Conservation (phyloP, 768 basidiomycete genomes). For the Tylopilus balloui region DNA sequence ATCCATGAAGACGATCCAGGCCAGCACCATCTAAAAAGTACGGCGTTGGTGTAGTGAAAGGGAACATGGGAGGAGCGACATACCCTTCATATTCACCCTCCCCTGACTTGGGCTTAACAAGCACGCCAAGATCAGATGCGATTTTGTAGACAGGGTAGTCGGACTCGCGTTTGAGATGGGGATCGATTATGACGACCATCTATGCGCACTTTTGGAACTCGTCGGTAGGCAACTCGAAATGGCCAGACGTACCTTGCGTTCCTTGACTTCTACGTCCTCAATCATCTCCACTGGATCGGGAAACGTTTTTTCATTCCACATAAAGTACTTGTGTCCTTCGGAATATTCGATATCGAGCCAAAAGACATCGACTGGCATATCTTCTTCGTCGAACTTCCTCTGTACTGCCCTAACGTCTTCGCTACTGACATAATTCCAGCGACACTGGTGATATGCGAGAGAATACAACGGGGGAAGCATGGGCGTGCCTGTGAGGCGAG, state of each 20-base stretch:
- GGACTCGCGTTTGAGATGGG: slow-evolving; percentile 83
- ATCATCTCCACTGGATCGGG: slow-evolving; percentile 94
- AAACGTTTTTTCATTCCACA: slow-evolving; percentile 92
- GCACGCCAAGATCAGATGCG: slow-evolving; percentile 74
- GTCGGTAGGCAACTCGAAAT: not conserved
- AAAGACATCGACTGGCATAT: slow-evolving; percentile 93
- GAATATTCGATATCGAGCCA: slow-evolving; percentile 98
- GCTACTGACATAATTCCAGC: slow-evolving; percentile 96
- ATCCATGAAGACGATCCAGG: slow-evolving; percentile 94
- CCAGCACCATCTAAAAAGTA: slow-evolving; percentile 79
- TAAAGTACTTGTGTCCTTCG: slow-evolving; percentile 92
- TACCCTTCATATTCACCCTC: slow-evolving; percentile 83
- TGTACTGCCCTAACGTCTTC: slow-evolving; percentile 85
- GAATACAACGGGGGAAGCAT: slow-evolving; percentile 90
- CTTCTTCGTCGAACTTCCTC: slow-evolving; percentile 84
- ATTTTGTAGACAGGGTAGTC: slow-evolving; percentile 81
- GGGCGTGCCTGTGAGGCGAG: slow-evolving; percentile 77
- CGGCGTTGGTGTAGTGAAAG: not conserved
- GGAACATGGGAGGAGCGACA: not conserved
- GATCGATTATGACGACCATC: slow-evolving; percentile 99
- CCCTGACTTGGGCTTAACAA: slow-evolving; percentile 79
- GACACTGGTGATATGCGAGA: slow-evolving; percentile 93
- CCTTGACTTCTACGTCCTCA: slow-evolving; percentile 77
- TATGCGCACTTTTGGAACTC: slow-evolving; percentile 28
- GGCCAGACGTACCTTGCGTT: slow-evolving; percentile 62